Percentiles rank a stretch among this genome's conserved stretches.
Evolutionary conservation across 176 grass and related monocot species (phyloP).

Genomic region (Saccharum spontaneum): DNA sequence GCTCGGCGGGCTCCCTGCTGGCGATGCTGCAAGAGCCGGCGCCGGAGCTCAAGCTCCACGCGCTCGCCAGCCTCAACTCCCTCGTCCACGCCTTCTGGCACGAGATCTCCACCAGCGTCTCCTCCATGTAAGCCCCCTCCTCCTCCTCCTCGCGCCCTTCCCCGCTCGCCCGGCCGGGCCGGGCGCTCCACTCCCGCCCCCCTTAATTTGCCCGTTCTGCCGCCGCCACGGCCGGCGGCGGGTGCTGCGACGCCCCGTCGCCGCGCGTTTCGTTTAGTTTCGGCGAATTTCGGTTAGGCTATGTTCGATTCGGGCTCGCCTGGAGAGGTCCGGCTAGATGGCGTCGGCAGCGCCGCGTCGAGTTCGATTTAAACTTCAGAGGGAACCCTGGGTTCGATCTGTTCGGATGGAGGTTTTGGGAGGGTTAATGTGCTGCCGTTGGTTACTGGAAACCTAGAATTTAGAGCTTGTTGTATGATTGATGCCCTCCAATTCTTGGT

Average conservation of each 20-base stretch:
- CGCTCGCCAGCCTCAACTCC: conserved; percentile 70
- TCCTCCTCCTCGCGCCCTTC: background rate
- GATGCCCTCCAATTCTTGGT: background rate
- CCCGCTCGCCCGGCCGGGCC: background rate
- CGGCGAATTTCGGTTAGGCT: background rate
- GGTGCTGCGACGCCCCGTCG: background rate
- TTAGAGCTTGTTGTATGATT: background rate
- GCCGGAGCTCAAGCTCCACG: conserved; percentile 74
- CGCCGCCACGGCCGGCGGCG: background rate
- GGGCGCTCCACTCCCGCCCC: background rate
- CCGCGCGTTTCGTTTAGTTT: background rate
- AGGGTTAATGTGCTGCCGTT: conserved; percentile 9
- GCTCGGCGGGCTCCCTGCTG: conserved; percentile 74
- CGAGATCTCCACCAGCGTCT: conserved; percentile 84
- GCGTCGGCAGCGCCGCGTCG: background rate
- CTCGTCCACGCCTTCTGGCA: conserved; percentile 83
- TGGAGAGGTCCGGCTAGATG: background rate
- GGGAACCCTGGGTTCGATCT: conserved; percentile 38
- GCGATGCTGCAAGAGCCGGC: conserved; percentile 80
- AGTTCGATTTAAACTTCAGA: conserved; percentile 33
- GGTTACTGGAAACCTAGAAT: background rate
- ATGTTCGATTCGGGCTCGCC: background rate
- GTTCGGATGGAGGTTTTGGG: conserved; percentile 5
- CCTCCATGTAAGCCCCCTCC: conserved; percentile 54
- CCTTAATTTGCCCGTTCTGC: background rate